Evolutionary conservation across 257 asterid genomes (phyloP), one percentile per base, ranked within the genome.

Genomic region (Ballota nigra): DNA sequence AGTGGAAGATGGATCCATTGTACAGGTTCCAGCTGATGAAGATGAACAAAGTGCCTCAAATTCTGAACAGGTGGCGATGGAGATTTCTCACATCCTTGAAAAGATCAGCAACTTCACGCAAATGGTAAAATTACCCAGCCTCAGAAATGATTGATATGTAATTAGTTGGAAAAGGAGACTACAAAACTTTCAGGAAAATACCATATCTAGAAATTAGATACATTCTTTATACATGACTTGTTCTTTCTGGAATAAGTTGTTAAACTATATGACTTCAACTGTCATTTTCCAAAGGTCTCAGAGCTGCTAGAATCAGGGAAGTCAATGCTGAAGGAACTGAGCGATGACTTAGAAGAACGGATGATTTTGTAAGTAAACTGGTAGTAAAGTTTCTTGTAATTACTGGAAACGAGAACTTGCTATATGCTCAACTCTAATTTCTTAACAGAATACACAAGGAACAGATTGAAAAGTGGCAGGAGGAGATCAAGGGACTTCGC

Each of bases 271-370:
- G 69, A n/a, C 18, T 79, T 64, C 74, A 65, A 72, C 41, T 69
- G 43, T 80, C 69, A 67, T 60, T 71, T 60, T 24, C 34, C 75
- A 43, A 72, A 91, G 97, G 93, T 88, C 69, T 94, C 97, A 1
- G 96, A 89, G 83, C 85, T 94, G 78, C 88, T 89, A 71, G 97
- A 91, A 74, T 91, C 96, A 34, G 97, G 96, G 84, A 94, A 89
- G 89, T 74, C 88, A 11, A 82, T 89, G 96, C 86, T 94, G 85
- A 86, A 86, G 83, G 96, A 88, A 75, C 69, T 89, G 81, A 85
- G 84, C 68, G 70, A 84, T 74, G 93, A 88, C 34, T 91, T 94
- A 69, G 99, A 94, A 84, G 97, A 89, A 70, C 85, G 85, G 63
- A 51, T 94, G 78, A 78, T 88, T 70, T 41, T 72, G 98, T 91